Evolutionary conservation across 164 flowering plant genomes (phyloP).

Genomic region (Santalum album): DNA sequence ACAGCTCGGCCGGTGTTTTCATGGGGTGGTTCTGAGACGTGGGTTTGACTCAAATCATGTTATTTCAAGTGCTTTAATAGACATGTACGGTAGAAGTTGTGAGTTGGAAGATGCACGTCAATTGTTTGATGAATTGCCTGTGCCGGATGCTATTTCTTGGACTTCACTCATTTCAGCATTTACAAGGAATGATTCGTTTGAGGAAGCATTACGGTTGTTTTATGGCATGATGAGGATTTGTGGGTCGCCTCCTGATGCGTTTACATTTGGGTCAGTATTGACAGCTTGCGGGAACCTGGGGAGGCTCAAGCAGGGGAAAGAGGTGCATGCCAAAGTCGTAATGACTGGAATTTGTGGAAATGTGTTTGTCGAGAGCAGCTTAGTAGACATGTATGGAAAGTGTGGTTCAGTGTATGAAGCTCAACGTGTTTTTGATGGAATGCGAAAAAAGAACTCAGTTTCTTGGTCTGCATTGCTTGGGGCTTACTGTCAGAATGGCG

Average conservation of each 20-base stretch:
- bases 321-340: conserved; percentile 59
- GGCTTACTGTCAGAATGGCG: conserved; percentile 64
- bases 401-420: conserved; percentile 44
- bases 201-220: conserved; percentile 47
- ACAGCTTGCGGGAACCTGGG: conserved; percentile 72
- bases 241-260: conserved; percentile 39
- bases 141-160: conserved; percentile 71
- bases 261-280: conserved; percentile 62
- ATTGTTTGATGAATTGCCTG: conserved; percentile 62
- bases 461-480: conserved; percentile 77
- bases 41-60: conserved; percentile 54
- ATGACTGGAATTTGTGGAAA: conserved; percentile 40
- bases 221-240: conserved; percentile 35
- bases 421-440: conserved; percentile 53
- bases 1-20: conserved; percentile 43
- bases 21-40: conserved; percentile 41
- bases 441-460: conserved; percentile 54
- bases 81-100: conserved; percentile 65
- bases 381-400: conserved; percentile 91
- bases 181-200: conserved; percentile 51
- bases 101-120: conserved; percentile 22
- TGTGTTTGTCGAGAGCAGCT: conserved; percentile 72
- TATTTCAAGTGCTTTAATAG: conserved; percentile 55
- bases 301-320: conserved; percentile 60
- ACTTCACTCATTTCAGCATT: conserved; percentile 61